These are phyloP conservation scores for Guadua angustifolia DNA, from an alignment of 176 grass and related monocot species.

Conservation along the genomic window DNA sequence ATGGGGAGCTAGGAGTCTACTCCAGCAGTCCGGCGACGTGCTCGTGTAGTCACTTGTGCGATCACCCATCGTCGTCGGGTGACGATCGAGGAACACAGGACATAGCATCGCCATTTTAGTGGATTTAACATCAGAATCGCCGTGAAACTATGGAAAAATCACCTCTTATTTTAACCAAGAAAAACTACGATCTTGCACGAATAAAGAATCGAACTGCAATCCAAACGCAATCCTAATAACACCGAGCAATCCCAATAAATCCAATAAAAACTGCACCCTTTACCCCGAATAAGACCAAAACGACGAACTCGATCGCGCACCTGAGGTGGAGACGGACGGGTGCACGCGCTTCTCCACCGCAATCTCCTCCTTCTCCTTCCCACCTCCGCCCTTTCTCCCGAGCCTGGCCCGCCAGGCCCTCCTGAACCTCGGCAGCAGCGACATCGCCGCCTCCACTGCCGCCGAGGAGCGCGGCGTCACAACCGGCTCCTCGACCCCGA, in stretches of 20 bases:
- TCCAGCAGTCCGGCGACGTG: background rate
- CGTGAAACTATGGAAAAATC: background rate
- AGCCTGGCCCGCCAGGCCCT: constrained; percentile 42
- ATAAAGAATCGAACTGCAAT: background rate
- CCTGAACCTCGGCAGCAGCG: constrained; percentile 37
- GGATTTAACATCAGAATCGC: background rate
- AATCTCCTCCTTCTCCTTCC: background rate
- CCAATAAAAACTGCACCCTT: background rate
- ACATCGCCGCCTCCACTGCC: background rate
- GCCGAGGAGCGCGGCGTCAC: background rate
- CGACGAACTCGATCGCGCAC: background rate
- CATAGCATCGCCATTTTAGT: background rate
- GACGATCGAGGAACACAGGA: background rate
- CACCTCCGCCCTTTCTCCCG: background rate
- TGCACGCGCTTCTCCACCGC: background rate
- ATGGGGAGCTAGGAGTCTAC: background rate
- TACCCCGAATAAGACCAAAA: background rate
- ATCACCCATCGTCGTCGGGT: background rate
- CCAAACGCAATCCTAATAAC: too few relatives aligned
- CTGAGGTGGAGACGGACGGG: background rate
- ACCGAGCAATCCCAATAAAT: background rate
- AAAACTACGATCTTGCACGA: background rate
- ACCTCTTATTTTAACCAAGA: background rate
- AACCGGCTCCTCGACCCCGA: background rate
- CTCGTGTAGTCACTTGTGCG: background rate